Evolutionary conservation across 179 eudicot genomes (phyloP).

Genomic region (Silene vulgaris): DNA sequence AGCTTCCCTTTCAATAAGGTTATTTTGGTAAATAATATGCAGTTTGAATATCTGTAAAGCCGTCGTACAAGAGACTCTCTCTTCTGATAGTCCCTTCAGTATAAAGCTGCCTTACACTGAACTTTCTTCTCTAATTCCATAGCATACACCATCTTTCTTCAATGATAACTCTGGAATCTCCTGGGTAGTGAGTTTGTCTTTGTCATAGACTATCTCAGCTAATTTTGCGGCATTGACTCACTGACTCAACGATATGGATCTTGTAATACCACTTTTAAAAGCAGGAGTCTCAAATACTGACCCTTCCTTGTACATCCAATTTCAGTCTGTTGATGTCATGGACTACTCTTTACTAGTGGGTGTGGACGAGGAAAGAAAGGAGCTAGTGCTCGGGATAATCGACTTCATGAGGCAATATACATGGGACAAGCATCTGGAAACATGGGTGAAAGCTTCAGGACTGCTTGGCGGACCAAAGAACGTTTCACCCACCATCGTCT

Average conservation of each 20-base stretch:
- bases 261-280: not conserved
- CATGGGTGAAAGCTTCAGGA: conserved; percentile 99
- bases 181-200: not conserved
- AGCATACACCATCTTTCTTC: too few species aligned
- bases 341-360: conserved; percentile 95
- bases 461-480: conserved; percentile 88
- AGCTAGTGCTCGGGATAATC: conserved; percentile 83
- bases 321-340: conserved; percentile 87
- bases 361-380: conserved; percentile 78
- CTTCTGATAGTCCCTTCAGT: too few species aligned
- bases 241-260: not conserved
- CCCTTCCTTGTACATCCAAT: not conserved
- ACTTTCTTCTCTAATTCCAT: too few species aligned
- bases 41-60: too few species aligned
- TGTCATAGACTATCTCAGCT: not conserved
- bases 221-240: not conserved
- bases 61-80: too few species aligned
- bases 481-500: conserved; percentile 79
- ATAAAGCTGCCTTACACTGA: too few species aligned
- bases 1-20: too few species aligned
- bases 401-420: conserved; percentile 95
- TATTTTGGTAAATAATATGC: too few species aligned
- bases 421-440: conserved; percentile 99
- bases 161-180: too few species aligned
- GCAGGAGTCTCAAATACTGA: not conserved